These are phyloP conservation scores for Exobasidium rhododendri DNA, from an alignment of 1,284 basidiomycete species.

Conservation along the genomic window DNA sequence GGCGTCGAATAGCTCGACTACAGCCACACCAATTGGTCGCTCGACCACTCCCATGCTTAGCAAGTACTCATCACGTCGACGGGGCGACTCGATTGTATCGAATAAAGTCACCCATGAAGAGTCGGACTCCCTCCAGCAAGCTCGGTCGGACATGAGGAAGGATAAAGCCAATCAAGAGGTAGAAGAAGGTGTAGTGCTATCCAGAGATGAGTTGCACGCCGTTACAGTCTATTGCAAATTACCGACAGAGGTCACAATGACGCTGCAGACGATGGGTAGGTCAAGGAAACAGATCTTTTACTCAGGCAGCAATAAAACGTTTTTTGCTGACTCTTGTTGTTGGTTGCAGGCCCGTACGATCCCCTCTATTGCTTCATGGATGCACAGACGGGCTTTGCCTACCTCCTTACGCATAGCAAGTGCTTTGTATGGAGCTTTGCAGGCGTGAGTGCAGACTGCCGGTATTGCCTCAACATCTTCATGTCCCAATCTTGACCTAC, in stretches of 20 bases:
- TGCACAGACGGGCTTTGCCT: conserved; percentile 38
- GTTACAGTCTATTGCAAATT: conserved; percentile 32
- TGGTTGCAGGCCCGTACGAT: conserved; percentile 34
- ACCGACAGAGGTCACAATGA: conserved; percentile 26
- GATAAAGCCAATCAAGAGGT: conserved; percentile 12
- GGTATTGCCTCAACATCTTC: conserved; percentile 9
- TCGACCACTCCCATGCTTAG: neutral
- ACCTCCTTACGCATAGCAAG: conserved; percentile 30
- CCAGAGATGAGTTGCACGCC: conserved; percentile 31
- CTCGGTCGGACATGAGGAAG: neutral
- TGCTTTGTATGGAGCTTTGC: conserved; percentile 48
- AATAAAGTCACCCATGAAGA: neutral
- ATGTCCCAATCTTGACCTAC: too few species aligned
- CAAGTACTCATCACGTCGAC: neutral
- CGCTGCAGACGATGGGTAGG: neutral
- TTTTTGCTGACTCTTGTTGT: too few species aligned
- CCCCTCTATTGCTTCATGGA: conserved; percentile 36
- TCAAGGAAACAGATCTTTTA: too few species aligned
- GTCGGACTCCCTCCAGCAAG: neutral
- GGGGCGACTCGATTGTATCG: neutral
- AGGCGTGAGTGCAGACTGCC: conserved; percentile 15
- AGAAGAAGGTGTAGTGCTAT: conserved; percentile 31
- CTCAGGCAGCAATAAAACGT: too few species aligned
- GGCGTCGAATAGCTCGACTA: neutral
- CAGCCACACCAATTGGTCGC: neutral